Base-by-base conservation (phyloP, 2,329 filamentous ascomycete species). In the Cordyceps pruinosa region DNA sequence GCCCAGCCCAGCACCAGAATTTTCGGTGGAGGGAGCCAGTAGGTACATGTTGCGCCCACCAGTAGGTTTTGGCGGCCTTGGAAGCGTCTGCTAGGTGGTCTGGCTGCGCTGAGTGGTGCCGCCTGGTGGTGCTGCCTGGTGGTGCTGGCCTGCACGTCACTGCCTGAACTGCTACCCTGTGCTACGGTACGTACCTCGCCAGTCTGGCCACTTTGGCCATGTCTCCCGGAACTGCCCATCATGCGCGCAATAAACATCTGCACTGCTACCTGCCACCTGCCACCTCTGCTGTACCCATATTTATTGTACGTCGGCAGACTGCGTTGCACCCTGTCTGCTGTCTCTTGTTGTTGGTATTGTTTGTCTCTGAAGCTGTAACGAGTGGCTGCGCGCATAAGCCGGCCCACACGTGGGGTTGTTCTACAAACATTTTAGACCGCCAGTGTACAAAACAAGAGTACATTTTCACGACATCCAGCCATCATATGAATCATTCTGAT, bases 21-120 rank as follows among this genome's bases (percentile, higher is more conserved):
- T 57, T 57, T 57, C 26, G 42, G 45, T n/a, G 44, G 53, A 48
- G 35, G 17, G n/a, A 48, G 44, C 35, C 53, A 25, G 35, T 56
- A 17, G 25, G 39, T n/a, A n/a, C n/a, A 32, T 17, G 4, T 23
- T 26, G 48, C 19, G 37, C 4, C 37, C 4, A n/a, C 37, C 37
- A 41, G 37, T 23, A 10, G 37, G 19, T 23, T 41, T 41, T 37
- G 35, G 37, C 37, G 19, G 37, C 19, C 37, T 23, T 42, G 39
- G 19, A 41, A n/a, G 4, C 23, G 9, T 8, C 9, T 23, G 21
- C 19, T n/a, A 6, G 30, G 30, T 42, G 10, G 9, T 42, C 21
- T 42, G 39, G 39, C 23, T 42, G 39, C 39, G 9, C 8, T 23
- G 39, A n/a, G n/a, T n/a, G n/a, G n/a, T n/a, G n/a, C n/a, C n/a